These are phyloP conservation scores for Penicillium verrucosum DNA, from an alignment of 2,329 filamentous ascomycete genomes.

Conservation along the genomic window DNA sequence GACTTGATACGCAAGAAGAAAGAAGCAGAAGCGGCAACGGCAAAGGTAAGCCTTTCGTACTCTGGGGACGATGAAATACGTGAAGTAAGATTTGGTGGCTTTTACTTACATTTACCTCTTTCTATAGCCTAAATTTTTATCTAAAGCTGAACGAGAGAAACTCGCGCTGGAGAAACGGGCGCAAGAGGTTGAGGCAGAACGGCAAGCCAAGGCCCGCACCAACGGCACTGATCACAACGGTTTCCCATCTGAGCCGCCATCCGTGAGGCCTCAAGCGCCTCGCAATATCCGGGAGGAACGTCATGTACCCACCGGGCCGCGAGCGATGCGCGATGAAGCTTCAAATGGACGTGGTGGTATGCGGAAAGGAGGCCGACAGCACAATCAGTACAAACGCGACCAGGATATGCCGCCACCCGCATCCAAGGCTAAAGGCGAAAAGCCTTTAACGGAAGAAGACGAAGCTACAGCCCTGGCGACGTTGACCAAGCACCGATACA, in stretches of 20 bases:
- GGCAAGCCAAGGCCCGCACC: slow-evolving; percentile 44
- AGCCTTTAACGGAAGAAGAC: slow-evolving; percentile 50
- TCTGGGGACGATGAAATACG: not conserved
- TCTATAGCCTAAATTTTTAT: slow-evolving; percentile 72
- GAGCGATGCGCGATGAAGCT: slow-evolving; percentile 58
- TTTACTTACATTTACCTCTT: slow-evolving; percentile 19
- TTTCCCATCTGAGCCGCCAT: slow-evolving; percentile 11
- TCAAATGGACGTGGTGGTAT: slow-evolving; percentile 52
- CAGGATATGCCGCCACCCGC: slow-evolving; percentile 53
- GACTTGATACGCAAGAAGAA: slow-evolving; percentile 82
- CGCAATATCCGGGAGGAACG: slow-evolving; percentile 5
- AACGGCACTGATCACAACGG: slow-evolving; percentile 28
- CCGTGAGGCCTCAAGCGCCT: slow-evolving; percentile 24
- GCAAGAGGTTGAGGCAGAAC: slow-evolving; percentile 66
- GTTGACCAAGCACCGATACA: slow-evolving; percentile 76
- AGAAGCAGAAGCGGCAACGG: slow-evolving; percentile 75
- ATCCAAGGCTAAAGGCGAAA: slow-evolving; percentile 42
- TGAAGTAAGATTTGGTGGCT: slow-evolving; percentile 3
- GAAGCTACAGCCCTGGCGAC: slow-evolving; percentile 67
- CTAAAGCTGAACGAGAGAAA: slow-evolving; percentile 76
- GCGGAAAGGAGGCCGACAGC: slow-evolving; percentile 28
- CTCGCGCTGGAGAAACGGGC: slow-evolving; percentile 73
- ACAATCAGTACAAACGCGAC: slow-evolving; percentile 22
- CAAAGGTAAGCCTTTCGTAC: slow-evolving; percentile 57
- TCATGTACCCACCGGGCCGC: slow-evolving; percentile 64